Base-by-base conservation (phyloP, 768 basidiomycete species). In the Russula olivacea region DNA sequence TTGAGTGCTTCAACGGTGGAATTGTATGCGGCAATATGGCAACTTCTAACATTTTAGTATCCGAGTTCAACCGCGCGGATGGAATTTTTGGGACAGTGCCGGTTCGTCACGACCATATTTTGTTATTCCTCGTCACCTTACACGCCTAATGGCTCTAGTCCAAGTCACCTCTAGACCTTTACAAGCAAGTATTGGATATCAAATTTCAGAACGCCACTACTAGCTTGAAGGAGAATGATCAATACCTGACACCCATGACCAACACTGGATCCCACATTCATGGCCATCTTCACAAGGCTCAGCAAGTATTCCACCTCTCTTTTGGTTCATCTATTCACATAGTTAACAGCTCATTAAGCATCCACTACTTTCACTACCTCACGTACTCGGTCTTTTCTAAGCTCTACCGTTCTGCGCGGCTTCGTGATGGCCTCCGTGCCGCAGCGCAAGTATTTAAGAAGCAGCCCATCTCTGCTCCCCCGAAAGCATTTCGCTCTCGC, bases 1-100 rank as follows among this genome's bases (percentile, higher is more conserved):
- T 98, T 58, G 82, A 85, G 64, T 78, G 88, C n/a, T 76, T 78
- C 38, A 91, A 87, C 57, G 91, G 91, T 28, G 89, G 89, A 19
- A 83, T 98, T 52, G 83, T 89, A 21, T 81, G 87, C 21, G 96
- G 96, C 12, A 98, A 95, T 74, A 75, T 82, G 23, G 91, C 95
- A 0, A 97, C 93, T 0, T 88, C 89, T 0, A 87, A 79, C 69
- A 76, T 97, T 6, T 79, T 96, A 45, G 85, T 97, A 28, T 83
- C 84, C 0, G 91, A 93, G 70, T 97, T 95, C 68, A 78, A 82
- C 59, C 77, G 78, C n/a, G 86, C 85, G 1, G 78, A 85, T 48
- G 96, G 94, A 28, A 89, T 86, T 1, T 91, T 89, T 68, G 86
- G 92, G 15, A 83, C 90, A 47, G 83, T 88, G 15, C 81, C 83